phyloP scores from a whole-genome alignment of 345 rosid species.

The Lepidium aucheri region DNA sequence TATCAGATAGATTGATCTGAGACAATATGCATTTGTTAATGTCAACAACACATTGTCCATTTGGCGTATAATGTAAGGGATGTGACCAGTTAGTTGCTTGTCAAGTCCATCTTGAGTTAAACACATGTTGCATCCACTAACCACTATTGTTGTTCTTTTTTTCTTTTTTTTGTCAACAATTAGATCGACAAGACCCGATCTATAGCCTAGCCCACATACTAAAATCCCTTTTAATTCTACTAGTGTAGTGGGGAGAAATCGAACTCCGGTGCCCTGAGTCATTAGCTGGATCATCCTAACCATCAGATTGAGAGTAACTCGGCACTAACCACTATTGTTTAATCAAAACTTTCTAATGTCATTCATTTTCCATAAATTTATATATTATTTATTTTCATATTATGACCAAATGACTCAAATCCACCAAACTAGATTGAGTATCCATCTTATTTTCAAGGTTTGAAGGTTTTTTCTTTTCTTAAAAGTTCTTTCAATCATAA shows the following conservation, averaged over 20 bases:
- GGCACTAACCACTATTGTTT: neutral
- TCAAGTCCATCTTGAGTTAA: neutral
- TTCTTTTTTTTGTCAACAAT: too few species aligned
- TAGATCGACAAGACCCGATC: too few species aligned
- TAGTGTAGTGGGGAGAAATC: too few species aligned
- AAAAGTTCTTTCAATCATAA: neutral
- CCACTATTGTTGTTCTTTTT: neutral
- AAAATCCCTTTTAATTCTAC: too few species aligned
- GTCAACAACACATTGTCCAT: neutral
- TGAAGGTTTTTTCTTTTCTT: neutral
- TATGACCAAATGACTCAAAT: neutral
- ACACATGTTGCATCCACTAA: constrained; percentile 1
- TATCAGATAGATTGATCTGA: neutral
- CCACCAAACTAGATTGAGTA: neutral
- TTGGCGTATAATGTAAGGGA: constrained; percentile 18
- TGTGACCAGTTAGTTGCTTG: constrained; percentile 21
- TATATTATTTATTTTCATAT: too few species aligned
- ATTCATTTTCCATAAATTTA: too few species aligned
- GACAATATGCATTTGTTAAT: neutral
- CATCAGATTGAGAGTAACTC: too few species aligned
- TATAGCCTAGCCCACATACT: too few species aligned
- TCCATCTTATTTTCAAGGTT: neutral
- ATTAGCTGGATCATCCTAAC: too few species aligned
- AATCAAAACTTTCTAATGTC: neutral
- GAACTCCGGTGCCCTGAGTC: too few species aligned